These are phyloP conservation scores for Phlyctochytrium planicorne DNA, from an alignment of 192 early-diverging fungal genomes.

Conservation along the genomic window DNA sequence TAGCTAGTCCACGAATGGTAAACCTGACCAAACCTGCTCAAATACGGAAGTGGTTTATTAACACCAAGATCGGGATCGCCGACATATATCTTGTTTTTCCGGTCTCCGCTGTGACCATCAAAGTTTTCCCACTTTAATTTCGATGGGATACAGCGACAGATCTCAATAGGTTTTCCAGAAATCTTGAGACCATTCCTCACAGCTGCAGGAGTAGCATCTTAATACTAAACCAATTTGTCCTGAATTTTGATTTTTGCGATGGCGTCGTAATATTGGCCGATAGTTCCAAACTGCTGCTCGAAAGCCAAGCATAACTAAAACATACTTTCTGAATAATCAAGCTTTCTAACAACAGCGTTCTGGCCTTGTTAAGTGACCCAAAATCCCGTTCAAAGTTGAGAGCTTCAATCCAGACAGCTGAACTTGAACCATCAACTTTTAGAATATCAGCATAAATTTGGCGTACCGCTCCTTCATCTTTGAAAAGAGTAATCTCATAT, in stretches of 20 bases:
- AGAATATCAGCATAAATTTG: slow-evolving; percentile 19
- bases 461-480: slow-evolving; percentile 26
- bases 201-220: slow-evolving; percentile 28
- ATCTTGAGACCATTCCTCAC: slow-evolving; percentile 23
- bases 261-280: slow-evolving; percentile 27
- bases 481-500: slow-evolving; percentile 29
- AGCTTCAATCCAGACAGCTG: slow-evolving; percentile 24
- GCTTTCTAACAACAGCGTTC: slow-evolving; percentile 19
- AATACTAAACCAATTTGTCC: slow-evolving; percentile 22
- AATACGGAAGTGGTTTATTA: slow-evolving; percentile 38
- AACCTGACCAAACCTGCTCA: slow-evolving; percentile 41
- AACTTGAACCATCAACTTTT: slow-evolving; percentile 6
- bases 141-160: slow-evolving; percentile 38
- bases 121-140: slow-evolving; percentile 35
- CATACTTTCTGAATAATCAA: slow-evolving; percentile 34
- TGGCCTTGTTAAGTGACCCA: slow-evolving; percentile 8
- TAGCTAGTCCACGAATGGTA: slow-evolving; percentile 29
- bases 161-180: slow-evolving; percentile 9
- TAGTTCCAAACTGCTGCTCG: slow-evolving; percentile 23
- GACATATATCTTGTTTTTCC: slow-evolving; percentile 45
- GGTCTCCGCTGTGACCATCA: slow-evolving; percentile 9
- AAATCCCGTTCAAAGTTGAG: slow-evolving; percentile 35
- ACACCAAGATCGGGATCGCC: slow-evolving; percentile 32
- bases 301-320: slow-evolving; percentile 37
- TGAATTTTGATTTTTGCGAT: slow-evolving; percentile 16